phyloP scores from a whole-genome alignment of 2,329 filamentous ascomycete species.

The Pyrenophora seminiperda region DNA sequence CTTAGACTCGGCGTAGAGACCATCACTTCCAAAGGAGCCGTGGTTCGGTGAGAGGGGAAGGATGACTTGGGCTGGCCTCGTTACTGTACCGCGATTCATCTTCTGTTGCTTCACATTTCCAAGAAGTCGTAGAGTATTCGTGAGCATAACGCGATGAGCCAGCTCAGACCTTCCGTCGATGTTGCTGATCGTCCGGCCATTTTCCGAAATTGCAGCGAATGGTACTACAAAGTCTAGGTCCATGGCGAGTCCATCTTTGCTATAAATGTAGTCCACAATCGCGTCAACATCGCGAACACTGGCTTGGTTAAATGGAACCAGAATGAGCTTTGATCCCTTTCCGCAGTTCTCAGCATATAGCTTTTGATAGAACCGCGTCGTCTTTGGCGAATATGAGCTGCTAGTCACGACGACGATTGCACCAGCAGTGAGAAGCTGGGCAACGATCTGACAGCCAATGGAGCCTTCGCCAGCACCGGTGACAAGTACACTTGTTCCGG shows the following conservation, averaged over 20 bases:
- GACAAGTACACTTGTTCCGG: slow-evolving; percentile 41
- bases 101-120: slow-evolving; percentile 92
- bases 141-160: slow-evolving; percentile 98
- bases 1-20: slow-evolving; percentile 98
- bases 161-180: slow-evolving; percentile 98
- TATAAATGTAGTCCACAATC: slow-evolving; percentile 49
- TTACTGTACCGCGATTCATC: slow-evolving; percentile 84
- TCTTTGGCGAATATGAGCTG: slow-evolving; percentile 29
- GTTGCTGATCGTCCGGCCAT: slow-evolving; percentile 93
- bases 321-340: slow-evolving; percentile 41
- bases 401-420: slow-evolving; percentile 51
- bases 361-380: slow-evolving; percentile 57
- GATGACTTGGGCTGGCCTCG: slow-evolving; percentile 93
- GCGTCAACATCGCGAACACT: slow-evolving; percentile 56
- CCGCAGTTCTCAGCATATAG: slow-evolving; percentile 44
- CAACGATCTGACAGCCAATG: slow-evolving; percentile 45
- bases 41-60: slow-evolving; percentile 96
- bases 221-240: slow-evolving; percentile 74
- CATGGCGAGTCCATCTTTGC: slow-evolving; percentile 65
- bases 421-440: slow-evolving; percentile 42
- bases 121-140: slow-evolving; percentile 89
- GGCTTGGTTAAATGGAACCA: slow-evolving; percentile 51
- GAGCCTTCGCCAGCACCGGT: slow-evolving; percentile 48
- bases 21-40: slow-evolving; percentile 96
- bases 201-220: slow-evolving; percentile 97